phyloP scores from a whole-genome alignment of 352 stramenopile genomes.

The Elongisporangium prolatum region DNA sequence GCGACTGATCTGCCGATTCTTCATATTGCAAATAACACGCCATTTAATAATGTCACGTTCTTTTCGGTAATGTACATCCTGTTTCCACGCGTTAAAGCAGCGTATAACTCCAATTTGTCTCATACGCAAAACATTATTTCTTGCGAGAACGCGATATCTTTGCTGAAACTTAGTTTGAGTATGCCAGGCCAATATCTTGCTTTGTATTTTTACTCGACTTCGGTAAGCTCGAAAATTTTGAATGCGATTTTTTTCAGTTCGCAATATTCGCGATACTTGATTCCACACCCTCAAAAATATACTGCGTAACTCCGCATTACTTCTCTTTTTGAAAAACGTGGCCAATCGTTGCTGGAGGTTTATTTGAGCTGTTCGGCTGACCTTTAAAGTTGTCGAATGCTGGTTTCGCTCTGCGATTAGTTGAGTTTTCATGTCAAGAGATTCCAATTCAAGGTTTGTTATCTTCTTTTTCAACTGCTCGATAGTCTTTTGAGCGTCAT shows the following conservation, averaged over 20 bases:
- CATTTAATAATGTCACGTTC: slow-evolving; percentile 16
- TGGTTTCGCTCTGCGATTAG: not conserved
- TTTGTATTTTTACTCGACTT: not conserved
- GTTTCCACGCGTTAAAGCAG: slow-evolving; percentile 58
- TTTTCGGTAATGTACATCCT: slow-evolving; percentile 6
- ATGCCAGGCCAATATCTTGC: slow-evolving; percentile 5
- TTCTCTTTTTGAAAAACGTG: not conserved
- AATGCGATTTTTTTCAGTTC: slow-evolving; percentile 7
- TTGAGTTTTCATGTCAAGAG: not conserved
- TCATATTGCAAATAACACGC: slow-evolving; percentile 27
- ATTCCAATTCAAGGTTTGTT: not conserved
- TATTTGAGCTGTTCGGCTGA: not conserved
- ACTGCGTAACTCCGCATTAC: not conserved
- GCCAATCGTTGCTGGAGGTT: not conserved
- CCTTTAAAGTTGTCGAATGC: not conserved
- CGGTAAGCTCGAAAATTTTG: not conserved
- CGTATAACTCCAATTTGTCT: slow-evolving; percentile 24
- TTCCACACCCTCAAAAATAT: slow-evolving; percentile 13
- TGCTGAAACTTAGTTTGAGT: not conserved
- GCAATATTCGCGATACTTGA: not conserved
- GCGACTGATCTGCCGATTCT: slow-evolving; percentile 15
- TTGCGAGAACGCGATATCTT: not conserved
- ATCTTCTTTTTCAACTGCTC: not conserved
- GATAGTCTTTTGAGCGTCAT: not conserved
- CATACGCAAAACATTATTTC: slow-evolving; percentile 16